Conservation (phyloP, 2,329 filamentous ascomycete genomes). For the Botrytis sinoallii region DNA sequence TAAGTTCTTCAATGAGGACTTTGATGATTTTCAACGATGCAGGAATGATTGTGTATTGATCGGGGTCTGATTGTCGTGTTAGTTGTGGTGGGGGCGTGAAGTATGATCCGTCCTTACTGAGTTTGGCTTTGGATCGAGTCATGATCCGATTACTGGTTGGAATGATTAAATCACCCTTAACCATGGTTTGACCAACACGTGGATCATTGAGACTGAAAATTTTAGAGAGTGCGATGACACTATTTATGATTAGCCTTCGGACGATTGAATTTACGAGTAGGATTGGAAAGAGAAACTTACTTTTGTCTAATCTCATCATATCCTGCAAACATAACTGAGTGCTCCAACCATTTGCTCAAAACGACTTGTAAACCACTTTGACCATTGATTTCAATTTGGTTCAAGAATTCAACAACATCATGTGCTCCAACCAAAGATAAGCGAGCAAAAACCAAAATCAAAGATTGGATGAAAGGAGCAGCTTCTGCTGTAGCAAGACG, state of each 20-base stretch:
- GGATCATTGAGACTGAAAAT: conserved; percentile 83
- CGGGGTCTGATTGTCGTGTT: conserved; percentile 59
- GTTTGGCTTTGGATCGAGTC: conserved; percentile 85
- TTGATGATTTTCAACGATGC: conserved; percentile 95
- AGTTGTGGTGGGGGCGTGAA: conserved; percentile 1
- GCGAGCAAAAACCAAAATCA: conserved; percentile 92
- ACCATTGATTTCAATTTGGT: conserved; percentile 74
- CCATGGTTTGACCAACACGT: conserved; percentile 72
- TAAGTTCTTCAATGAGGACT: conserved; percentile 87
- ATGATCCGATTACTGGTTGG: conserved; percentile 79
- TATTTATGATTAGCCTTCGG: conserved; percentile 42
- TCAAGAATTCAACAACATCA: conserved; percentile 90
- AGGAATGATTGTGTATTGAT: conserved; percentile 82
- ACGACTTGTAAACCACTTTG: conserved; percentile 86
- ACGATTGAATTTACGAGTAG: not conserved
- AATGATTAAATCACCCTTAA: conserved; percentile 89
- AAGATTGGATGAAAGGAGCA: conserved; percentile 88
- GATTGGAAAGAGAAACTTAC: conserved; percentile 49
- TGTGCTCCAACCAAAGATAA: conserved; percentile 79
- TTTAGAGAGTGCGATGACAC: conserved; percentile 88
- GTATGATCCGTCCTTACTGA: conserved; percentile 53
- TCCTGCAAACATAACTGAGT: conserved; percentile 94
- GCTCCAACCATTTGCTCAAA: conserved; percentile 92
- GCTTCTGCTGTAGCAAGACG: conserved; percentile 79
- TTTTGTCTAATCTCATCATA: conserved; percentile 98